phyloP scores from a whole-genome alignment of 768 basidiomycete genomes.

The Sistotremastrum niveocremeum region DNA sequence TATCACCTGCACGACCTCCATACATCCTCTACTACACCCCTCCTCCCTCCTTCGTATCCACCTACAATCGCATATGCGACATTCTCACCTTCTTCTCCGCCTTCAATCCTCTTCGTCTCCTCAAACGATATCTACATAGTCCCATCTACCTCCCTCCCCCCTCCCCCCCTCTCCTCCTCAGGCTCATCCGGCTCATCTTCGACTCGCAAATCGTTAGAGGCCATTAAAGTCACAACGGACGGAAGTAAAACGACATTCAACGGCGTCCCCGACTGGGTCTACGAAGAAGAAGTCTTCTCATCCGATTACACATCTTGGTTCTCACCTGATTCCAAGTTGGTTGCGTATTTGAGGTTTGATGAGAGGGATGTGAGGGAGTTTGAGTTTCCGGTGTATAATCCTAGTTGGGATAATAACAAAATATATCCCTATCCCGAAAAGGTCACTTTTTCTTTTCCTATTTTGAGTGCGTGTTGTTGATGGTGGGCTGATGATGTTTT shows the following conservation, averaged over 20 bases:
- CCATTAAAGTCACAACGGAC: conserved; percentile 67
- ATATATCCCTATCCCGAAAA: conserved; percentile 66
- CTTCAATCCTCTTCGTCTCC: conserved; percentile 71
- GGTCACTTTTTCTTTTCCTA: conserved; percentile 7
- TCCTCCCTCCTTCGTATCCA: conserved; percentile 54
- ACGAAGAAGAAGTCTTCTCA: conserved; percentile 83
- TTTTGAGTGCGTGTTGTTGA: too few species aligned
- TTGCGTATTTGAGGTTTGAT: conserved; percentile 82
- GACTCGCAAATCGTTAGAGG: conserved; percentile 22
- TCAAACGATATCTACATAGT: conserved; percentile 85
- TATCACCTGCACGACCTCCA: conserved; percentile 83
- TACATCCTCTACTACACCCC: conserved; percentile 52
- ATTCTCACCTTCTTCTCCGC: conserved; percentile 66
- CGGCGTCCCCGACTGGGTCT: conserved; percentile 96
- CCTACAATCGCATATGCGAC: conserved; percentile 66
- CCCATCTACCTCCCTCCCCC: conserved; percentile 45
- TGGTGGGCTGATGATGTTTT: too few species aligned
- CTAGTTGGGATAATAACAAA: conserved; percentile 49
- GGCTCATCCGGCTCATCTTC: neutral
- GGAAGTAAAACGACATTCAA: conserved; percentile 83
- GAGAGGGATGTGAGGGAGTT: conserved; percentile 82
- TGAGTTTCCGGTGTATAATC: conserved; percentile 86
- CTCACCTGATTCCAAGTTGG: conserved; percentile 45
- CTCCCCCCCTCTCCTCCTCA: conserved; percentile 3
- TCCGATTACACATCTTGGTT: conserved; percentile 76